These are phyloP conservation scores for Thielaviopsis musarum DNA, from an alignment of 2,329 filamentous ascomycete genomes.

Conservation along the genomic window DNA sequence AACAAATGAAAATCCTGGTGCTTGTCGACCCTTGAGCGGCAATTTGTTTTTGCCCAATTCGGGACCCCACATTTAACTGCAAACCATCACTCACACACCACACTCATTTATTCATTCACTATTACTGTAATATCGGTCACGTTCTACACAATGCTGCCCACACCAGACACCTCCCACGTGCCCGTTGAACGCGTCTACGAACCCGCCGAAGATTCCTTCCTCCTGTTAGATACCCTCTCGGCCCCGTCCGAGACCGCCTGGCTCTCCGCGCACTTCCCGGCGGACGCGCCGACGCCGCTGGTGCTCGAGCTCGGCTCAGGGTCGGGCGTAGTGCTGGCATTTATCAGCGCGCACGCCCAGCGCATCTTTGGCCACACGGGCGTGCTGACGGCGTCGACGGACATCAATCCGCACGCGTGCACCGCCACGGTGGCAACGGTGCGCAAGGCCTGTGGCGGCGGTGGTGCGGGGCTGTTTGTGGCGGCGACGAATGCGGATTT, in stretches of 20 bases:
- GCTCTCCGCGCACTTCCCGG: conserved; percentile 44
- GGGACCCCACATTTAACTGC: conserved; percentile 4
- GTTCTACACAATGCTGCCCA: conserved; percentile 57
- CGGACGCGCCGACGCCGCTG: conserved; percentile 32
- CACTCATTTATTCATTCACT: neutral
- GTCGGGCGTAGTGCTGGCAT: conserved; percentile 85
- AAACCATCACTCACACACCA: neutral
- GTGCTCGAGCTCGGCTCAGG: conserved; percentile 79
- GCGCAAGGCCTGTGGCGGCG: conserved; percentile 15
- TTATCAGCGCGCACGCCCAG: conserved; percentile 58
- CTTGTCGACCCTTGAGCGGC: no score
- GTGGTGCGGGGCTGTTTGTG: conserved; percentile 31
- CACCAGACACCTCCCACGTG: conserved; percentile 83
- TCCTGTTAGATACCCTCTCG: conserved; percentile 83
- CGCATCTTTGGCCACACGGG: conserved; percentile 55
- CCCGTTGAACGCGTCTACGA: conserved; percentile 82
- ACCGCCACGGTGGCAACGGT: conserved; percentile 57
- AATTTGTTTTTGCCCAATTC: no score
- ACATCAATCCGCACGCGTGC: conserved; percentile 77
- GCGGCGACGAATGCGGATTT: conserved; percentile 58
- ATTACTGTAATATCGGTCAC: neutral
- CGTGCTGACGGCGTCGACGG: conserved; percentile 58
- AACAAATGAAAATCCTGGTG: no score
- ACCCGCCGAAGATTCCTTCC: conserved; percentile 87
- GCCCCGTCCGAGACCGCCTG: conserved; percentile 50